Evolutionary conservation across 1,284 basidiomycete species (phyloP).

Genomic region (Laetiporus sulphureus): DNA sequence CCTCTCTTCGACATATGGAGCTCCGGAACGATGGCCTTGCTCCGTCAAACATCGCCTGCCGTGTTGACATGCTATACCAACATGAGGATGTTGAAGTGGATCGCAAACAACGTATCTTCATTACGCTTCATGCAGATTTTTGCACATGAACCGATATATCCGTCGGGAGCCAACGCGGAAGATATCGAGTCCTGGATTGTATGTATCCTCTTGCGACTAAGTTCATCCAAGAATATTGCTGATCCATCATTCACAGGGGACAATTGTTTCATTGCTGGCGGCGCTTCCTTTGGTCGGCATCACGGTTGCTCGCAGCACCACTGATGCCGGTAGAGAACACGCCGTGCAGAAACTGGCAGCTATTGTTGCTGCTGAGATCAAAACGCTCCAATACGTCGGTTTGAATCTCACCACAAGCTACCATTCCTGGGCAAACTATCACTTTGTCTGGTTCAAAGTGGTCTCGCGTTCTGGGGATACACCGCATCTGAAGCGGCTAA

Average conservation of each 20-base stretch:
- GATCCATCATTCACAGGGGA: background rate
- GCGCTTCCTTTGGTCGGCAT: background rate
- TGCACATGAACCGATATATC: background rate
- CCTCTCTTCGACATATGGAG: background rate
- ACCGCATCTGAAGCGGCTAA: background rate
- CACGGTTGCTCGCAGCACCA: background rate
- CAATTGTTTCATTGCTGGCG: background rate
- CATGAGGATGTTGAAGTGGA: constrained; percentile 1
- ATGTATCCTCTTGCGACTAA: background rate
- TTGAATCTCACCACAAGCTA: background rate
- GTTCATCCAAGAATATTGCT: background rate
- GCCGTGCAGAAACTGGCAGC: background rate
- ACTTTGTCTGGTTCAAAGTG: background rate
- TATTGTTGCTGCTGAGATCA: background rate
- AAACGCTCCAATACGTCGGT: background rate
- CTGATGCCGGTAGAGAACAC: background rate
- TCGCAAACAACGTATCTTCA: background rate
- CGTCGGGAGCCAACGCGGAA: background rate
- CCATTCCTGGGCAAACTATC: background rate
- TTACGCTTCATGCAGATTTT: constrained; percentile 1
- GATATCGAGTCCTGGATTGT: constrained; percentile 1
- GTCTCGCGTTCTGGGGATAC: background rate
- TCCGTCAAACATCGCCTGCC: background rate
- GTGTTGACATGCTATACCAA: constrained; percentile 4
- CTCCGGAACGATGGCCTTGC: constrained; percentile 1